Evolutionary conservation across 768 basidiomycete species (phyloP).

Genomic region (Paxillus rubicundulus): DNA sequence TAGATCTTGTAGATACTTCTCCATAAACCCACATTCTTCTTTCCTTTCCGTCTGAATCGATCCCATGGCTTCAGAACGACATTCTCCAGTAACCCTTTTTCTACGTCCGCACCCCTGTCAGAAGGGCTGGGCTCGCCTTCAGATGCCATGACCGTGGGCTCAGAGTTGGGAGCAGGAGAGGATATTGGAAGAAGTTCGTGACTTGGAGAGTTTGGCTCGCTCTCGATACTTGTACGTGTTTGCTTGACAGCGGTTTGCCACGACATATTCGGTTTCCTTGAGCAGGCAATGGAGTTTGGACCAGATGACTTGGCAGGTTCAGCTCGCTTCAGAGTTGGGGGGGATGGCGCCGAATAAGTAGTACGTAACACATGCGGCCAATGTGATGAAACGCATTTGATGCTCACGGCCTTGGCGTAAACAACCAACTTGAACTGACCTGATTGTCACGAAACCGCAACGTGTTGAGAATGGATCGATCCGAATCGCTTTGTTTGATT

Average conservation of each 20-base stretch:
- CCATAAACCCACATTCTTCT: slow-evolving; percentile 40
- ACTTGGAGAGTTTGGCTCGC: background rate
- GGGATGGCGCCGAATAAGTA: too few relatives aligned
- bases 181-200: background rate
- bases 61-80: slow-evolving; percentile 1
- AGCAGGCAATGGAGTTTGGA: background rate
- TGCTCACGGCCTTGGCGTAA: too few relatives aligned
- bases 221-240: background rate
- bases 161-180: background rate
- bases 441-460: too few relatives aligned
- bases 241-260: slow-evolving; percentile 1
- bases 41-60: slow-evolving; percentile 33
- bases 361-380: too few relatives aligned
- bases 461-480: too few relatives aligned
- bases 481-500: too few relatives aligned
- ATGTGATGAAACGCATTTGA: too few relatives aligned
- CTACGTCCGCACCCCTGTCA: background rate
- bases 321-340: background rate
- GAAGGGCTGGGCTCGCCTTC: background rate
- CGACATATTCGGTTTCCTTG: background rate
- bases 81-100: background rate
- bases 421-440: too few relatives aligned
- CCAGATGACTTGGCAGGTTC: background rate
- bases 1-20: slow-evolving; percentile 46
- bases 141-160: background rate